Evolutionary conservation across 306 rosid species (phyloP).

Genomic region (Rosa lucieae): DNA sequence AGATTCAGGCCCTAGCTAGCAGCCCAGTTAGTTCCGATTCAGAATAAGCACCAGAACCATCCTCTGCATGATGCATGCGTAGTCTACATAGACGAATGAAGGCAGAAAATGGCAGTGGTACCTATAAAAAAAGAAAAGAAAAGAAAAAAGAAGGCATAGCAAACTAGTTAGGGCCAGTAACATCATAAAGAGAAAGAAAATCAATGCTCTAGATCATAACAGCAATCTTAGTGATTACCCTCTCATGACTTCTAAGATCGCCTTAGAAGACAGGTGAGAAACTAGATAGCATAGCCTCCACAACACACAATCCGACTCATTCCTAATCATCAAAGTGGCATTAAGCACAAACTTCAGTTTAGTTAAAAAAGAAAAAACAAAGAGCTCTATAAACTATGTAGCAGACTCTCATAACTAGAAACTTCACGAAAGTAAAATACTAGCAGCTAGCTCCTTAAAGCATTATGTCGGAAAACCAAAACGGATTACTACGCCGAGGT

Average conservation of each 20-base stretch:
- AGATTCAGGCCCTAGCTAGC: conserved; percentile 17
- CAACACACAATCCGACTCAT: conserved; percentile 64
- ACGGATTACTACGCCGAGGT: background rate
- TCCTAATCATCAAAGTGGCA: conserved; percentile 34
- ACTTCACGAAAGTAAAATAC: background rate
- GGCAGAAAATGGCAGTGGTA: conserved; percentile 73
- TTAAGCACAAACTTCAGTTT: background rate
- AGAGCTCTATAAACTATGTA: background rate
- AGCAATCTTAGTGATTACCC: conserved; percentile 45
- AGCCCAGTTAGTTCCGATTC: conserved; percentile 25
- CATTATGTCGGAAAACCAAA: background rate
- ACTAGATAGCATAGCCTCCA: conserved; percentile 86
- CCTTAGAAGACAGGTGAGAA: conserved; percentile 83
- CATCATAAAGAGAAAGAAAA: conserved; percentile 3
- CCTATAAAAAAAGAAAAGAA: conserved; percentile 38
- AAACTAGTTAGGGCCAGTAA: conserved; percentile 13
- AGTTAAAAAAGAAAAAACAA: background rate
- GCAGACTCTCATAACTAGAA: background rate
- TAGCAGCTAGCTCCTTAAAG: background rate
- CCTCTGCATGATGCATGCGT: conserved; percentile 36
- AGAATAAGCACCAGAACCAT: conserved; percentile 22
- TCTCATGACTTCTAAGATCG: conserved; percentile 84
- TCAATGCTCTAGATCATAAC: conserved; percentile 8
- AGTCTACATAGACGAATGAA: conserved; percentile 67
- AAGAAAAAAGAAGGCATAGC: conserved; percentile 10